phyloP scores from a whole-genome alignment of 2,329 filamentous ascomycete species.

The Rosellinia necatrix region DNA sequence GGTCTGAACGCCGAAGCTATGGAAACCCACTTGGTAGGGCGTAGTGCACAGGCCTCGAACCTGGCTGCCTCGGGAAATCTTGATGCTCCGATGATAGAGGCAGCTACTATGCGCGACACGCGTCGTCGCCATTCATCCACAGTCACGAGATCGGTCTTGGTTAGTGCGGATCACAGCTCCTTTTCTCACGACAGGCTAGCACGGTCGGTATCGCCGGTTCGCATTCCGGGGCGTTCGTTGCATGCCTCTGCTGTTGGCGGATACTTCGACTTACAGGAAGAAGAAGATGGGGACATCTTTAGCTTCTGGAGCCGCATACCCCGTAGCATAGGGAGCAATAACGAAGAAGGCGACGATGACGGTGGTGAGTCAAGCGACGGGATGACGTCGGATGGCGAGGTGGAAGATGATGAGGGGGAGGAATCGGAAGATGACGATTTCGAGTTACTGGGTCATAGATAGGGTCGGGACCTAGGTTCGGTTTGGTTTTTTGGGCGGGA shows the following conservation, averaged over 20 bases:
- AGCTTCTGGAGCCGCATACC: conserved; percentile 61
- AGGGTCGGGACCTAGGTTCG: conserved; percentile 28
- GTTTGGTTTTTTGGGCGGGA: conserved; percentile 27
- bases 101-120: conserved; percentile 34
- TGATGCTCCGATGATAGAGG: conserved; percentile 22
- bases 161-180: conserved; percentile 23
- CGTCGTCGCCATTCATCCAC: conserved; percentile 43
- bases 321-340: conserved; percentile 43
- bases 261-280: conserved; percentile 40
- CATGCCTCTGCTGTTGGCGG: conserved; percentile 26
- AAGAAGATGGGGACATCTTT: conserved; percentile 60
- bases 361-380: conserved; percentile 38
- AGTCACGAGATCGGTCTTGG: conserved; percentile 28
- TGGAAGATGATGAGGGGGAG: conserved; percentile 54
- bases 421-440: conserved; percentile 53
- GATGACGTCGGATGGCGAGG: conserved; percentile 46
- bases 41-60: conserved; percentile 28
- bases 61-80: conserved; percentile 20
- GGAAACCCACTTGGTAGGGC: conserved; percentile 27
- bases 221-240: conserved; percentile 29
- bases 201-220: conserved; percentile 51
- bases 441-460: conserved; percentile 41
- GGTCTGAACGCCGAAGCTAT: conserved; percentile 44
- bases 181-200: conserved; percentile 48
- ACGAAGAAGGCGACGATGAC: conserved; percentile 43